phyloP scores from a whole-genome alignment of 1,284 basidiomycete genomes.

The Fomes fomentarius region DNA sequence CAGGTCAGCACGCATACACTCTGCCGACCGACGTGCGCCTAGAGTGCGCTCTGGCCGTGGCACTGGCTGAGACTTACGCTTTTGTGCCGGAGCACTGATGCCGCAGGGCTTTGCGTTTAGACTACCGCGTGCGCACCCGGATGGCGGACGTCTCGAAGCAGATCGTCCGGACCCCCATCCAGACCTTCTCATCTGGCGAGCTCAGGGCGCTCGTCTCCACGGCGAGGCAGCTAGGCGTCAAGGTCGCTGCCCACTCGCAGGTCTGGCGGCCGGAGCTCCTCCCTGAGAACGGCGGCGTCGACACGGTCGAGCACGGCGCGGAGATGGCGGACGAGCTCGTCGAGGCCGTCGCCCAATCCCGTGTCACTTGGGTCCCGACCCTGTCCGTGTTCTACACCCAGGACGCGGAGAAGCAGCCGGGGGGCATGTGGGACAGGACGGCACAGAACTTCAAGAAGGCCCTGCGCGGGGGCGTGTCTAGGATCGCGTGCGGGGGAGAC shows the following conservation, averaged over 20 bases:
- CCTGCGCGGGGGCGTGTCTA: constrained; percentile 44
- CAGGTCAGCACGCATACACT: constrained; percentile 14
- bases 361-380: constrained; percentile 61
- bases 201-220: constrained; percentile 53
- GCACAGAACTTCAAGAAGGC: constrained; percentile 48
- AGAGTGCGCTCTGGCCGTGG: no score
- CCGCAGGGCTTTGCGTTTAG: constrained; percentile 33
- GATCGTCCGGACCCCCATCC: constrained; percentile 36
- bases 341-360: constrained; percentile 5
- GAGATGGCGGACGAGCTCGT: constrained; percentile 36
- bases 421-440: constrained; percentile 43
- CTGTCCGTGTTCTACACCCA: constrained; percentile 52
- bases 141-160: constrained; percentile 44
- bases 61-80: no score
- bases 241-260: constrained; percentile 62
- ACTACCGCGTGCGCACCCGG: constrained; percentile 54
- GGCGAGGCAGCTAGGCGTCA: constrained; percentile 55
- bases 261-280: constrained; percentile 41
- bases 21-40: no score
- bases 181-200: constrained; percentile 52
- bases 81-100: no score
- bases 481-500: constrained; percentile 65
- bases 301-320: constrained; percentile 54
- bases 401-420: constrained; percentile 22
- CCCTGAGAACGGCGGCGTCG: constrained; percentile 42